Conservation (phyloP, 331 rosid genomes). For the Rosa hybrid region DNA sequence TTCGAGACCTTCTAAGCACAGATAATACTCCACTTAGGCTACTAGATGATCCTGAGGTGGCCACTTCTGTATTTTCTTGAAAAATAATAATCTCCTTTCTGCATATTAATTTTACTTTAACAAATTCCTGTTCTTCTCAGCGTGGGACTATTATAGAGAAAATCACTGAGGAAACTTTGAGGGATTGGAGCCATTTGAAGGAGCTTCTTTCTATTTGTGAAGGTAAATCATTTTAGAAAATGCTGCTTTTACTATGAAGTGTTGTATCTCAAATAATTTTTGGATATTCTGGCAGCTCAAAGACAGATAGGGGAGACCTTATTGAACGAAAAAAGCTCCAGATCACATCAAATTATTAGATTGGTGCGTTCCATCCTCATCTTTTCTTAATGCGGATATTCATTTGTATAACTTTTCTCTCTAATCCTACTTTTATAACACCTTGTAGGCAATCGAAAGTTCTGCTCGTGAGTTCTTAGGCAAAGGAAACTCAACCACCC, state of each 20-base stretch:
- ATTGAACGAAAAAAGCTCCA: conserved; percentile 91
- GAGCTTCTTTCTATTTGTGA: conserved; percentile 90
- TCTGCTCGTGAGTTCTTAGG: conserved; percentile 95
- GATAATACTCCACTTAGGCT: conserved; percentile 84
- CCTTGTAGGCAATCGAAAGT: conserved; percentile 90
- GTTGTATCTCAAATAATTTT: conserved; percentile 8
- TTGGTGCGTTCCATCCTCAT: conserved; percentile 48
- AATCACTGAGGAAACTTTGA: conserved; percentile 81
- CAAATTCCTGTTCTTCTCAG: conserved; percentile 47
- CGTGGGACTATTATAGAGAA: conserved; percentile 86
- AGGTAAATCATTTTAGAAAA: conserved; percentile 52
- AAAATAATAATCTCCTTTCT: conserved; percentile 7
- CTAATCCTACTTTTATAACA: conserved; percentile 12
- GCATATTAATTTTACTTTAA: conserved; percentile 22
- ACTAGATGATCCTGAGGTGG: conserved; percentile 98
- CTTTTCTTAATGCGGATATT: conserved; percentile 11
- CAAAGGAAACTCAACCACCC: conserved; percentile 89
- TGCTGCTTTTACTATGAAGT: conserved; percentile 29
- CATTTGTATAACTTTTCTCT: conserved; percentile 7
- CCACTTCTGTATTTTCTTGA: conserved; percentile 11
- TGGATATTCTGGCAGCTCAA: conserved; percentile 70
- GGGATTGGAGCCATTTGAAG: conserved; percentile 84
- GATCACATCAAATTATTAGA: conserved; percentile 97
- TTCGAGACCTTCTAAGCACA: conserved; percentile 90
- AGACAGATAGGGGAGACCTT: conserved; percentile 96